Base-by-base conservation (phyloP, 768 basidiomycete species). In the Mycena epipterygia region DNA sequence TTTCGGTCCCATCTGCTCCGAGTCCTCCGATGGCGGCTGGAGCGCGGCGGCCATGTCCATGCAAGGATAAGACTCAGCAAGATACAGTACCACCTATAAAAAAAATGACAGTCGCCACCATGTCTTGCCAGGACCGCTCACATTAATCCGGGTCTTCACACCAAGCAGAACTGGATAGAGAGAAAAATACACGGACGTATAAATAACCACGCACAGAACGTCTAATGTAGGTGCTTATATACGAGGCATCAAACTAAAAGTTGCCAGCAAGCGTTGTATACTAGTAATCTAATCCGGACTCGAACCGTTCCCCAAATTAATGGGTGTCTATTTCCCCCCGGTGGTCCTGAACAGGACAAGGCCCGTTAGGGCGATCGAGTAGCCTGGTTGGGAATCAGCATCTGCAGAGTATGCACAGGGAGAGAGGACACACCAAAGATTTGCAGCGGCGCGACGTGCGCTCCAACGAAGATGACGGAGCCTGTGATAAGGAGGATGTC, bases 401-500 rank as follows among this genome's bases (percentile, higher is more conserved):
- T 2, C 16, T 32, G 37, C 64, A 16, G 27, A 29, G 39, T 25
- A 27, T 19, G 5, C 21, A 49, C 19, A 51, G 30, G 23, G 32
- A 32, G 35, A 44, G 30, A 48, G 62, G 46, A 80, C 86, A 67
- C 60, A 87, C 94, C 96, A 77, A 97, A 86, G 35, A 97, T 86
- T 79, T 99, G 97, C 17, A 97, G 79, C 21, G 91, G 90, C 32
- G 95, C 93, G 76, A 99, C 90, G 16, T 81, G 79, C n/a, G 89
- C 88, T 44, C 93, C 91, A 77, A 97, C 97, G 65, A 97, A 83
- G 62, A 96, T 79, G 35, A 98, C 96, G 1, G 95, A 97, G 51
- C 95, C 96, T 11, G 90, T 87, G 81, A 99, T 96, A 68, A 99
- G 90, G 30, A 99, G 88, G 72, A 99, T 98, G 79, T 99, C 97